phyloP scores from a whole-genome alignment of 2,329 filamentous ascomycete species.

The Sporothrix brasiliensis region DNA sequence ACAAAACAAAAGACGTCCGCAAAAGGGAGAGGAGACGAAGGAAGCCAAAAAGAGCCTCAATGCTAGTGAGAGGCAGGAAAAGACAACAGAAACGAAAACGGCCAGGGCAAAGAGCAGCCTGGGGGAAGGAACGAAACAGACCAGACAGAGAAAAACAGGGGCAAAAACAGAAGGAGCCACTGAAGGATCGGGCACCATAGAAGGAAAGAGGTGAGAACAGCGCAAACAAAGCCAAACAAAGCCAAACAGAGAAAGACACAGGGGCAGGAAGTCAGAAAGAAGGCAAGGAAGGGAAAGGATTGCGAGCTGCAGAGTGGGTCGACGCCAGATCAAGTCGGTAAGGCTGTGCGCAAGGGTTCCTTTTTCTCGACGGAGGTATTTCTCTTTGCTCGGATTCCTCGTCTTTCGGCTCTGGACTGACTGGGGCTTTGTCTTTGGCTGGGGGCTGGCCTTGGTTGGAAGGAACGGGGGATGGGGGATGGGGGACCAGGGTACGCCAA shows the following conservation, averaged over 20 bases:
- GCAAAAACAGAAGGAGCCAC: not conserved
- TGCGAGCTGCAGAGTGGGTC: constrained; percentile 13
- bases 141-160: not conserved
- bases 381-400: too few relatives aligned
- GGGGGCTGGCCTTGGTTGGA: constrained; percentile 1
- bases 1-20: not conserved
- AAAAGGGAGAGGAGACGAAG: not conserved
- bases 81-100: not conserved
- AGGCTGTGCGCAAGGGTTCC: constrained; percentile 24
- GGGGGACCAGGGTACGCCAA: not conserved
- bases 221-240: too few relatives aligned
- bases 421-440: not conserved
- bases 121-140: not conserved
- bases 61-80: not conserved
- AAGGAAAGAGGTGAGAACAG: not conserved
- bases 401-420: not conserved
- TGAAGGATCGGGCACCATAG: not conserved
- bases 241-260: not conserved
- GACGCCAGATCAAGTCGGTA: constrained; percentile 14
- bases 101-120: constrained; percentile 1
- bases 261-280: not conserved
- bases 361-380: not conserved
- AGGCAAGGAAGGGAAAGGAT: constrained; percentile 21
- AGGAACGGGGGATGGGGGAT: not conserved
- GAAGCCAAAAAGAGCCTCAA: constrained; percentile 8